These are phyloP conservation scores for Phoenix roebelenii DNA, from an alignment of 176 grass and related monocot genomes.

Conservation along the genomic window DNA sequence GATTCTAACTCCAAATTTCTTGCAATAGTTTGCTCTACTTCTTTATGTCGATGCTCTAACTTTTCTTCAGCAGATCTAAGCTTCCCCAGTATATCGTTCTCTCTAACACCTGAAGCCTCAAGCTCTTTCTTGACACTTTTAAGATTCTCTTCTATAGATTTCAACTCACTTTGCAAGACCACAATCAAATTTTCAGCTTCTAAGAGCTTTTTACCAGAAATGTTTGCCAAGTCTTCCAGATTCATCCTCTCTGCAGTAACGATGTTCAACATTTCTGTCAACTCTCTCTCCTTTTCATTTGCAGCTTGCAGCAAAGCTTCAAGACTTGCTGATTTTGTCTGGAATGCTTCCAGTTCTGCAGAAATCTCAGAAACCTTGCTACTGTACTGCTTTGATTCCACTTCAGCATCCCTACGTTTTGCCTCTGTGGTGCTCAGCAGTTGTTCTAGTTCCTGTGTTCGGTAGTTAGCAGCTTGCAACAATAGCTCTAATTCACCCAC, in stretches of 20 bases:
- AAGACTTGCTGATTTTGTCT: conserved; percentile 41
- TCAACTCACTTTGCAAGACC: conserved; percentile 36
- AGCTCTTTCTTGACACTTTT: conserved; percentile 45
- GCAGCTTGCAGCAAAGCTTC: conserved; percentile 35
- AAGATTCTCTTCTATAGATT: conserved; percentile 37
- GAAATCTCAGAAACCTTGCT: conserved; percentile 42
- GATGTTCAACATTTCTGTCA: conserved; percentile 37
- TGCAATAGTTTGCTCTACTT: conserved; percentile 54
- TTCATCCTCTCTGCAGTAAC: conserved; percentile 58
- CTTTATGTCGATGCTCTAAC: conserved; percentile 58
- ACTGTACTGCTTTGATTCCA: conserved; percentile 22
- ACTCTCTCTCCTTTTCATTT: conserved; percentile 38
- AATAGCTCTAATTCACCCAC: conserved; percentile 18
- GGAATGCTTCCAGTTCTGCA: conserved; percentile 51
- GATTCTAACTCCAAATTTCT: conserved; percentile 64
- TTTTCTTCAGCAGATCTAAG: conserved; percentile 62
- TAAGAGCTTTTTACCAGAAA: conserved; percentile 35
- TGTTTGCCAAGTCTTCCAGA: conserved; percentile 49
- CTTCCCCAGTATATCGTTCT: conserved; percentile 41
- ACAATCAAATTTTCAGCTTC: conserved; percentile 43
- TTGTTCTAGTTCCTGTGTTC: conserved; percentile 46
- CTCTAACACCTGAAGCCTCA: conserved; percentile 39
- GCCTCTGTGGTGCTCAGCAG: conserved; percentile 3
- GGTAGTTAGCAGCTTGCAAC: conserved; percentile 14
- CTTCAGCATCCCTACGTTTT: conserved; percentile 40